Evolutionary conservation across 2,329 filamentous ascomycete species (phyloP), one percentile per base, ranked within the genome.

Genomic region (Fusarium miscanthi): DNA sequence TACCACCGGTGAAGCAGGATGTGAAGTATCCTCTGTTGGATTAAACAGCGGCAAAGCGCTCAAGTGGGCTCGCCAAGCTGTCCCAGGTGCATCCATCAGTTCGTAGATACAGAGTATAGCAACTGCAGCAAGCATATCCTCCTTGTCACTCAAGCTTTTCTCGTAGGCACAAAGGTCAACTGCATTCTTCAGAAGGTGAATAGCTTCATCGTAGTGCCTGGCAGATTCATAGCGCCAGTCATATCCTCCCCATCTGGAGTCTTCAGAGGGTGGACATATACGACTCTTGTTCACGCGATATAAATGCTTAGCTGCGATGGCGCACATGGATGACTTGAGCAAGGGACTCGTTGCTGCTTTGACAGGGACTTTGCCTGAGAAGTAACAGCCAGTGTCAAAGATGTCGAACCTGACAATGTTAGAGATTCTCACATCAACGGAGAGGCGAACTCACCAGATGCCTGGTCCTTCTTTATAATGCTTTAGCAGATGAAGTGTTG

Each of bases 91-190:
- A 77, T 92, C 89, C n/a, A 92, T 82, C 65, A 92, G 89, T 70
- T 92, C 90, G 76, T 92, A 92, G 1, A 90, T 88, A 65, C 89
- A 92, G 4, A 93, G 80, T 19, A 92, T 91, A 1, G 90, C 89
- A 5, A 90, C 90, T 5, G 90, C 89, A 13, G 90, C 89, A 27
- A 92, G 83, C 7, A 91, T 84, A 64, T 92, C 73, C 43, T 79
- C 63, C 43, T 69, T 73, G 0, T 75, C 76, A 1, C 61, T 57
- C 0, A 59, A 19, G 13, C 54, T 73, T 5, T 87, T 82, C 6
- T 87, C 87, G 21, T 88, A 86, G 2, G 41, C 60, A 8, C 49
- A 56, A 4, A 69, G 17, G 14, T 73, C 64, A 3, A 77, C 63
- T 1, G 72, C 71, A 1, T 49, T 63, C 25, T 74, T 77, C 0